Conservation (phyloP, 164 flowering plant species). For the Litsea cubeba region DNA sequence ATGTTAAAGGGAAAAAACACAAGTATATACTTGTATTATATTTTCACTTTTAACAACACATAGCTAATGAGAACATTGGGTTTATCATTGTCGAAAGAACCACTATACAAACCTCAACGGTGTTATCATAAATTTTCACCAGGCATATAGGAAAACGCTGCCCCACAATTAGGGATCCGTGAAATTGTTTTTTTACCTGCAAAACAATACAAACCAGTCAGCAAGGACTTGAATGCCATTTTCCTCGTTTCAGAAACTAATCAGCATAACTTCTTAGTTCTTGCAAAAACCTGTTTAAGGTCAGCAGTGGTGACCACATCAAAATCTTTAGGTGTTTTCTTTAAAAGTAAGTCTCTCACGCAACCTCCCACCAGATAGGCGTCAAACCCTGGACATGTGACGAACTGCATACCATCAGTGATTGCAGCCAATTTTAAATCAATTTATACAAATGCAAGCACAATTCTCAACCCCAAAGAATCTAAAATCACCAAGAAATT, state of each 20-base stretch:
- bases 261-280: neutral
- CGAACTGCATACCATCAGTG: neutral
- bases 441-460: neutral
- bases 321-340: constrained; percentile 78
- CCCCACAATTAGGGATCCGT: constrained; percentile 51
- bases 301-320: constrained; percentile 85
- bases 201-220: constrained; percentile 6
- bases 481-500: neutral
- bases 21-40: neutral
- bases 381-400: constrained; percentile 51
- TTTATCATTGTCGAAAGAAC: neutral
- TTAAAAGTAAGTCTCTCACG: constrained; percentile 78
- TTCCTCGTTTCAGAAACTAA: neutral
- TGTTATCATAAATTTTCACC: constrained; percentile 43
- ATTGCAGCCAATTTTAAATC: neutral
- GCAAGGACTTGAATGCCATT: neutral
- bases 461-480: neutral
- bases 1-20: neutral
- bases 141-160: constrained; percentile 72
- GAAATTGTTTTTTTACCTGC: constrained; percentile 51
- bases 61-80: neutral
- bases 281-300: constrained; percentile 51
- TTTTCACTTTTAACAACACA: neutral
- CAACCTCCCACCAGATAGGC: constrained; percentile 96
- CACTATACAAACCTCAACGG: constrained; percentile 55